phyloP scores from a whole-genome alignment of 225 moss, liverwort and hornwort species.

The Straminergon stramineum region DNA sequence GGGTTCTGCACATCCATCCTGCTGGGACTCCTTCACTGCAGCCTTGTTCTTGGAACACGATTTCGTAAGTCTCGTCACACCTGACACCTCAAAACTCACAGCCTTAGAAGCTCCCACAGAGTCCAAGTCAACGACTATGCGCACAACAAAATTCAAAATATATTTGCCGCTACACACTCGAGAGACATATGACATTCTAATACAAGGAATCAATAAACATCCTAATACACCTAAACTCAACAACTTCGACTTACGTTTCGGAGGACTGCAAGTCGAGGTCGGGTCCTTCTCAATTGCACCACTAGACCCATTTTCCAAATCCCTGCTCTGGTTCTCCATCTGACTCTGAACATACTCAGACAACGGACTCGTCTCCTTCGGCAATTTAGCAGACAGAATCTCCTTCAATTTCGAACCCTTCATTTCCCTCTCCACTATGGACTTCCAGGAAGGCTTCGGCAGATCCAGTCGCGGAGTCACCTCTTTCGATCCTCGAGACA shows the following conservation, averaged over 20 bases:
- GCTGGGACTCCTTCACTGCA: neutral
- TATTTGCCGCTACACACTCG: neutral
- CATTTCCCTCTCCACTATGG: slow-evolving; percentile 47
- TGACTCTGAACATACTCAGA: slow-evolving; percentile 28
- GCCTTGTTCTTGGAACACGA: slow-evolving; percentile 17
- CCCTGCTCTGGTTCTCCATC: slow-evolving; percentile 22
- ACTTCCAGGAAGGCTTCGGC: slow-evolving; percentile 43
- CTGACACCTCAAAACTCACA: neutral
- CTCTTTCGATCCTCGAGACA: slow-evolving; percentile 30
- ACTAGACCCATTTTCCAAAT: neutral
- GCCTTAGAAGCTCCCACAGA: neutral
- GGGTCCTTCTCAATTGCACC: neutral
- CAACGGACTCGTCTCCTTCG: slow-evolving; percentile 28
- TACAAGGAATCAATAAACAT: neutral
- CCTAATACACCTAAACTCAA: no score
- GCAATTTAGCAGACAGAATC: slow-evolving; percentile 18
- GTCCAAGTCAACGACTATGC: neutral
- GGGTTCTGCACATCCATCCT: neutral
- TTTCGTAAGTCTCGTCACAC: slow-evolving; percentile 12
- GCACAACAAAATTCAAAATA: neutral
- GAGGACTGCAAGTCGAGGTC: neutral
- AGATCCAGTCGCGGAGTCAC: slow-evolving; percentile 35
- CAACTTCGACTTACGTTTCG: neutral
- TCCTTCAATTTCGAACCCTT: slow-evolving; percentile 43
- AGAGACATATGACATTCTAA: no score